A percentile compares a stretch with the other conserved stretches of the same genome.
Evolutionary conservation across 257 asterid genomes (phyloP).

Genomic region (Jacaranda mimosifolia): DNA sequence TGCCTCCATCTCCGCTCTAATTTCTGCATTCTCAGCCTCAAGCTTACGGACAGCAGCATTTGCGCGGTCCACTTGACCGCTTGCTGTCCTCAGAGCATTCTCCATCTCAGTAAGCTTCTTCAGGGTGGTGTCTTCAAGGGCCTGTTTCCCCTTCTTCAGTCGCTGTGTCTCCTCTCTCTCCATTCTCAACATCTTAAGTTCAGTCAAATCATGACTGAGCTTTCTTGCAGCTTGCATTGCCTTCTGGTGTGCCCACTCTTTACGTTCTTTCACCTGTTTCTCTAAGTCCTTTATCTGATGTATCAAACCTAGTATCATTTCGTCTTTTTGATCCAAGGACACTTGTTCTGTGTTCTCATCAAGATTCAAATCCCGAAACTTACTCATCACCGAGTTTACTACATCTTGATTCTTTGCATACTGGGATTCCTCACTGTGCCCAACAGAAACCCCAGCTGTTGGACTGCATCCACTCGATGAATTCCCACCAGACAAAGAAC

Average conservation of each 20-base stretch:
- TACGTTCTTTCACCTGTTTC: conserved; percentile 83
- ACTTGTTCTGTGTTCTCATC: conserved; percentile 72
- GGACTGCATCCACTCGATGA: conserved; percentile 44
- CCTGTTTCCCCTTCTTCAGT: conserved; percentile 77
- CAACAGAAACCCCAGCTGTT: conserved; percentile 43
- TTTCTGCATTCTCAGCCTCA: conserved; percentile 87
- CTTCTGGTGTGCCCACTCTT: conserved; percentile 97
- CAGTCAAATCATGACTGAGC: conserved; percentile 89
- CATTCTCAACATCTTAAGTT: conserved; percentile 83
- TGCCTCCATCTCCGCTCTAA: conserved; percentile 96
- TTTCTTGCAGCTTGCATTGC: conserved; percentile 98
- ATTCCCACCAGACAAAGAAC: conserved; percentile 60
- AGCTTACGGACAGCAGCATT: conserved; percentile 84
- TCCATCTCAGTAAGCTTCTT: conserved; percentile 84
- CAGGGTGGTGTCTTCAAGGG: conserved; percentile 70
- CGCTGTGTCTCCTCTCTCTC: conserved; percentile 90
- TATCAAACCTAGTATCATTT: conserved; percentile 72
- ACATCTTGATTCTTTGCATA: conserved; percentile 71
- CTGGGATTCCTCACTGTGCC: conserved; percentile 55
- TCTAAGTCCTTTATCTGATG: conserved; percentile 88
- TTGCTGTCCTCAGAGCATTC: conserved; percentile 80
- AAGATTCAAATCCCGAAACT: conserved; percentile 83
- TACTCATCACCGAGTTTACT: conserved; percentile 80
- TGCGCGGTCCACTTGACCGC: conserved; percentile 86
- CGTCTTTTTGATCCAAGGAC: conserved; percentile 79